A percentile compares a stretch with the other conserved stretches of the same genome.
phyloP scores from a whole-genome alignment of 176 grass and related monocot species.

The Bothriochloa decipiens region DNA sequence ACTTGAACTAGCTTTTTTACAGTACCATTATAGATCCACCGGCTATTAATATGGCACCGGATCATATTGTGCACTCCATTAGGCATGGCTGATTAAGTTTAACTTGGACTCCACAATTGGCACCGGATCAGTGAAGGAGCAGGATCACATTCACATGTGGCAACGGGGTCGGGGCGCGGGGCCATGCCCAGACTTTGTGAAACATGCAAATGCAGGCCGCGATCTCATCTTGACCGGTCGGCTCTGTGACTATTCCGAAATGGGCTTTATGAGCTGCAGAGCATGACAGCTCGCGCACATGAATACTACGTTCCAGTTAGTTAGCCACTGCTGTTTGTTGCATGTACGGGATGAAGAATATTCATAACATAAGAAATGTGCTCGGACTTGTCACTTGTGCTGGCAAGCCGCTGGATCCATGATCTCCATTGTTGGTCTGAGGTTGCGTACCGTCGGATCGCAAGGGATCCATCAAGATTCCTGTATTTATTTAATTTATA shows the following conservation, averaged over 20 bases:
- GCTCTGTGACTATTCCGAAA: not conserved
- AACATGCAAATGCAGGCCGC: constrained; percentile 1
- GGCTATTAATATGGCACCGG: too few relatives aligned
- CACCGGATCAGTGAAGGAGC: too few relatives aligned
- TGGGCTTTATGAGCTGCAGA: constrained; percentile 23
- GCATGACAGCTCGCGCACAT: constrained; percentile 21
- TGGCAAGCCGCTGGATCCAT: not conserved
- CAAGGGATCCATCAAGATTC: too few relatives aligned
- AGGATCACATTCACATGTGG: too few relatives aligned
- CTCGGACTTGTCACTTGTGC: not conserved
- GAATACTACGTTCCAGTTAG: not conserved
- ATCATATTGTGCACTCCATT: too few relatives aligned
- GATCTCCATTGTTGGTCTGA: too few relatives aligned
- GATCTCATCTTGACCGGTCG: not conserved
- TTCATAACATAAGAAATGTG: not conserved
- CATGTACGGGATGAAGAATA: not conserved
- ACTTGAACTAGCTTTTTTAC: too few relatives aligned
- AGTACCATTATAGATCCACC: too few relatives aligned
- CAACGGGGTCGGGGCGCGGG: not conserved
- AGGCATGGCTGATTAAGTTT: too few relatives aligned
- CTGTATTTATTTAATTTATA: too few relatives aligned
- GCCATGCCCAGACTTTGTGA: not conserved
- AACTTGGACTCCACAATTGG: too few relatives aligned
- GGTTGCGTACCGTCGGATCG: too few relatives aligned
- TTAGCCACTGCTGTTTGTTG: not conserved